A percentile compares a stretch with the other conserved stretches of the same genome.
Evolutionary conservation across 352 stramenopile genomes (phyloP).

Genomic region (Globisporangium sylvaticum): DNA sequence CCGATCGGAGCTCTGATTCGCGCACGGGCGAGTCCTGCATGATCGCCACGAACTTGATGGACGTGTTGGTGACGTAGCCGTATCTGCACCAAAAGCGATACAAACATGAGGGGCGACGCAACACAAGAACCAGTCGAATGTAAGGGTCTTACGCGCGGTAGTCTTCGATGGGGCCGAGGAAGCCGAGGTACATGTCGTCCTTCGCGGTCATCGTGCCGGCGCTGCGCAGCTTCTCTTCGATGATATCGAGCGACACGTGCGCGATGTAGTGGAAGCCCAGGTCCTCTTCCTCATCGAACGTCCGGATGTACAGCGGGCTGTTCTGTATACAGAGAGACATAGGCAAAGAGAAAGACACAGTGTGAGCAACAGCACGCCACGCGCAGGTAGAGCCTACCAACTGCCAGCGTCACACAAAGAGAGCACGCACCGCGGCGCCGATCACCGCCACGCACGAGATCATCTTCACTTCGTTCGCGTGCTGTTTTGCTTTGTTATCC

Average conservation of each 20-base stretch:
- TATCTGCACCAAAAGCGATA: conserved; percentile 27
- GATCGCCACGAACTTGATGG: conserved; percentile 79
- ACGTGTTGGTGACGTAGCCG: conserved; percentile 85
- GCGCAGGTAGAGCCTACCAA: background rate
- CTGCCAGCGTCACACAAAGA: background rate
- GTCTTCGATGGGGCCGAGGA: conserved; percentile 82
- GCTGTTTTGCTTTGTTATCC: background rate
- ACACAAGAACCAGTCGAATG: background rate
- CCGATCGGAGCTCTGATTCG: conserved; percentile 73
- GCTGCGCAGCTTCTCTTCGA: conserved; percentile 72
- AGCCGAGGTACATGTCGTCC: conserved; percentile 86
- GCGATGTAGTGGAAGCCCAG: conserved; percentile 86
- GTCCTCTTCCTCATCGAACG: conserved; percentile 82
- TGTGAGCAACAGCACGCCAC: background rate
- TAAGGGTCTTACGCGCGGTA: conserved; percentile 55
- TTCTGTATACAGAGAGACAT: conserved; percentile 32
- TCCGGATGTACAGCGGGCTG: conserved; percentile 78
- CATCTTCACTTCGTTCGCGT: conserved; percentile 27
- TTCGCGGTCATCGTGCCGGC: conserved; percentile 47
- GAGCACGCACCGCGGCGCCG: conserved; percentile 57
- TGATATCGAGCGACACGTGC: conserved; percentile 80
- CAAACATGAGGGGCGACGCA: background rate
- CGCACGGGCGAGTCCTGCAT: conserved; percentile 70
- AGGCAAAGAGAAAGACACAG: too few species aligned
- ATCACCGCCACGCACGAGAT: conserved; percentile 82